Conservation (phyloP, 75 land plant genomes). For the Pinus albicaulis region DNA sequence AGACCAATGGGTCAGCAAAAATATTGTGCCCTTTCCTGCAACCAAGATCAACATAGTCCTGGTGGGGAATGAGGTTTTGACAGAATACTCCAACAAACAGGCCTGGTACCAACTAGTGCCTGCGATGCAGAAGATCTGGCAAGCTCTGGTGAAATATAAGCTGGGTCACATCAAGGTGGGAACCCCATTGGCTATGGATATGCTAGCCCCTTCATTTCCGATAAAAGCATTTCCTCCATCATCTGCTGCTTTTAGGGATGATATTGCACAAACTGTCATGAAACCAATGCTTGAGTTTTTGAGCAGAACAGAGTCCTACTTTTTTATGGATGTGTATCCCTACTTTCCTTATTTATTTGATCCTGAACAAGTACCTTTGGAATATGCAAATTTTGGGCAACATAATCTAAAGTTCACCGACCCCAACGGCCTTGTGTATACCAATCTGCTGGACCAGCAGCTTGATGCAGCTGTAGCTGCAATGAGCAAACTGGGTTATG, state of each 20-base stretch:
- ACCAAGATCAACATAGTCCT: constrained; percentile 62
- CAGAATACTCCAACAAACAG: no score
- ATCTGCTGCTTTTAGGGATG: constrained; percentile 36
- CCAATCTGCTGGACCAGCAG: constrained; percentile 55
- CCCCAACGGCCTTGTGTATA: neutral
- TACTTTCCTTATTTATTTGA: constrained; percentile 62
- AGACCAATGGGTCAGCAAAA: constrained; percentile 61
- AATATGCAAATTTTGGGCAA: constrained; percentile 21
- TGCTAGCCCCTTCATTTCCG: no score
- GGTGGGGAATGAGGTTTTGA: constrained; percentile 84
- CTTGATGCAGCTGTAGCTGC: constrained; percentile 50
- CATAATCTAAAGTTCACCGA: neutral
- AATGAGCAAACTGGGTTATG: constrained; percentile 40
- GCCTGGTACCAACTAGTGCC: constrained; percentile 40
- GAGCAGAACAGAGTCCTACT: no score
- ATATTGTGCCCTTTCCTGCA: constrained; percentile 53
- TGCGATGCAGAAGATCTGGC: constrained; percentile 58
- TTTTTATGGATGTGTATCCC: constrained; percentile 27
- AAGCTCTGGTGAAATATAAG: constrained; percentile 24
- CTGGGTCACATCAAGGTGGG: constrained; percentile 11
- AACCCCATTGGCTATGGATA: no score
- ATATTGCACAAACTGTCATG: no score
- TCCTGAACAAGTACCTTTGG: neutral
- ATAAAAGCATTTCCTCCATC: constrained; percentile 41
- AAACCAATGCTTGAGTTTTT: no score